These are phyloP conservation scores for Elsinoe fawcettii DNA, from an alignment of 2,329 filamentous ascomycete species.

Conservation along the genomic window DNA sequence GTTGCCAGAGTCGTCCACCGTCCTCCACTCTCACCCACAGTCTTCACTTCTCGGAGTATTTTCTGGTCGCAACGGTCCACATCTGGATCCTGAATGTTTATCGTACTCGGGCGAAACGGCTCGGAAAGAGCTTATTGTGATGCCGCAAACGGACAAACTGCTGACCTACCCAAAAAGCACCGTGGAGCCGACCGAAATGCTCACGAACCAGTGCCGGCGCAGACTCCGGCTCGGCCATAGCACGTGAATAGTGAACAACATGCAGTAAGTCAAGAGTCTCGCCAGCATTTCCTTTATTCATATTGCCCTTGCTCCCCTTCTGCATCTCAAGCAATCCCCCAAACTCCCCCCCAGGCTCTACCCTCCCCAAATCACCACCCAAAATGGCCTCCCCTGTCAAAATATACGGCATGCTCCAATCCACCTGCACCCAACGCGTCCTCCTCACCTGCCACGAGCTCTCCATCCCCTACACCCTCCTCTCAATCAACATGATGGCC, in stretches of 20 bases:
- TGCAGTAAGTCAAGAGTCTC: too few relatives aligned
- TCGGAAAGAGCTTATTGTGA: background rate
- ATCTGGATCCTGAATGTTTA: background rate
- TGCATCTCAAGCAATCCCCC: too few relatives aligned
- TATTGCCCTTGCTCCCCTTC: background rate
- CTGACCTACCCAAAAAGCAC: background rate
- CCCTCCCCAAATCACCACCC: background rate
- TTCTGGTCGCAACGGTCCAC: background rate
- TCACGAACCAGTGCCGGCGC: background rate
- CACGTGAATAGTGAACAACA: too few relatives aligned
- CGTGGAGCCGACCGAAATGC: background rate
- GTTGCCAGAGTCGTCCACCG: too few relatives aligned
- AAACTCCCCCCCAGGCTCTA: too few relatives aligned
- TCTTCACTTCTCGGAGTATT: background rate
- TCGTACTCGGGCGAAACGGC: background rate
- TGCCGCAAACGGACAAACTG: background rate
- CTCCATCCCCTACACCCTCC: background rate
- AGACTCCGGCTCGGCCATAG: too few relatives aligned
- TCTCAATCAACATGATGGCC: background rate
- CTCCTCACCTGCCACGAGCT: slow-evolving; percentile 7
- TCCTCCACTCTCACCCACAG: background rate
- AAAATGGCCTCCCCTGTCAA: background rate
- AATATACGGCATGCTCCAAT: slow-evolving; percentile 1
- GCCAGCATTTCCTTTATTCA: background rate
- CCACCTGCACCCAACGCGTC: slow-evolving; percentile 3